Conservation (phyloP, 345 rosid genomes). For the Citrus trifoliata region DNA sequence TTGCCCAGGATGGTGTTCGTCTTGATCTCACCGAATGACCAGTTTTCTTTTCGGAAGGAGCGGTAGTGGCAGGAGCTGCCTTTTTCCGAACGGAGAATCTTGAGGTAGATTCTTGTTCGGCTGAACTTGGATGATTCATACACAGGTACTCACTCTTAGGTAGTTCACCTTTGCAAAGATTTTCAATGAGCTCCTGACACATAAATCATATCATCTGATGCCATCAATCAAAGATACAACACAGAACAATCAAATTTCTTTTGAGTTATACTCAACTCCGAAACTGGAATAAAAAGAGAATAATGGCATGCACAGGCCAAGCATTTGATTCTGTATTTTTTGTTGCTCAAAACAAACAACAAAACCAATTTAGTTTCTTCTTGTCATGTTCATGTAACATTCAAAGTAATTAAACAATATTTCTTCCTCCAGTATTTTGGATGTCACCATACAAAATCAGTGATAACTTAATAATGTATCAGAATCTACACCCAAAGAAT, state of each 20-base stretch:
- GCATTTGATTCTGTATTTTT: neutral
- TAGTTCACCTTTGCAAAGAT: conserved; percentile 59
- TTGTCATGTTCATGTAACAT: neutral
- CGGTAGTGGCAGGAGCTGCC: conserved; percentile 29
- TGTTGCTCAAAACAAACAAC: neutral
- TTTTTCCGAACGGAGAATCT: conserved; percentile 39
- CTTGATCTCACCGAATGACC: conserved; percentile 89
- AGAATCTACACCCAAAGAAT: neutral
- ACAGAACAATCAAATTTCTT: neutral
- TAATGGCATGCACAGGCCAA: neutral
- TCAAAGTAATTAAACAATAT: neutral
- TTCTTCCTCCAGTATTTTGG: neutral
- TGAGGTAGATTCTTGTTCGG: conserved; percentile 24
- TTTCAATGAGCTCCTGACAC: conserved; percentile 74
- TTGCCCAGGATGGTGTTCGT: conserved; percentile 84
- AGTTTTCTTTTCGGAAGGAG: conserved; percentile 54
- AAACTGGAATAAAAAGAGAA: neutral
- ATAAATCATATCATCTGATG: conserved; percentile 17
- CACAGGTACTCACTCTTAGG: conserved; percentile 64
- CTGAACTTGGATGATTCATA: conserved; percentile 40
- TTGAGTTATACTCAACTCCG: neutral
- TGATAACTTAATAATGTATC: neutral
- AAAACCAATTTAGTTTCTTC: neutral
- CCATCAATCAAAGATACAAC: neutral
- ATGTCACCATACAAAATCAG: neutral